A percentile compares a stretch with the other conserved stretches of the same genome.
These are phyloP conservation scores for Metschnikowia cubensis DNA, from an alignment of 805 yeast species.

Conservation along the genomic window DNA sequence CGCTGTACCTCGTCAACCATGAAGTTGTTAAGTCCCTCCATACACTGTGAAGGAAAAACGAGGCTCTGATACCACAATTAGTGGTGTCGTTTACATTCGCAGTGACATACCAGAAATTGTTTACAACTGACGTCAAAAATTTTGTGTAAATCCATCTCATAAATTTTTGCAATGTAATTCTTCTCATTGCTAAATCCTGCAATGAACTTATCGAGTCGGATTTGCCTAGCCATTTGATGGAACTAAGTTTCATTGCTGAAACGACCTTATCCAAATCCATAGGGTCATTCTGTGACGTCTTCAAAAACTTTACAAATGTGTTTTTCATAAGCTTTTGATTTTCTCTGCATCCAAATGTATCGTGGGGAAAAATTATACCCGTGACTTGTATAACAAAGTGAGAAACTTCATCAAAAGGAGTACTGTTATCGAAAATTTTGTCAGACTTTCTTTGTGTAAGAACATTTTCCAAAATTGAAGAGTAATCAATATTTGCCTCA, in stretches of 20 bases:
- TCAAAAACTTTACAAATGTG: constrained; percentile 3
- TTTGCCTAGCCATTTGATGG: constrained; percentile 55
- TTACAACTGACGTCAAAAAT: constrained; percentile 46
- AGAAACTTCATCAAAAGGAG: constrained; percentile 33
- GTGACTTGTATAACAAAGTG: constrained; percentile 41
- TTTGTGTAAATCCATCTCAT: constrained; percentile 54
- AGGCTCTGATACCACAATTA: constrained; percentile 23
- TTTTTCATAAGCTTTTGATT: constrained; percentile 28
- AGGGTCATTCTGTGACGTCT: constrained; percentile 25
- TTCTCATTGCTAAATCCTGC: constrained; percentile 41
- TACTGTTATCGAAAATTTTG: constrained; percentile 29
- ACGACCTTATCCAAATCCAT: constrained; percentile 30
- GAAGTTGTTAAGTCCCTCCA: constrained; percentile 49
- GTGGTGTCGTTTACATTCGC: constrained; percentile 26
- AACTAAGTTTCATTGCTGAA: constrained; percentile 35
- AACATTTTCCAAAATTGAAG: constrained; percentile 25
- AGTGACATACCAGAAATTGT: constrained; percentile 63
- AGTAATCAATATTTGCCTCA: constrained; percentile 21
- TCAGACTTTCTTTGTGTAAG: constrained; percentile 13
- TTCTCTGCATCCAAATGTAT: constrained; percentile 47
- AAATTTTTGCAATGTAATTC: constrained; percentile 36
- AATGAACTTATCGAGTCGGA: constrained; percentile 24
- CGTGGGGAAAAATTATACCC: constrained; percentile 48
- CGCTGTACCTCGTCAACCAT: constrained; percentile 43
- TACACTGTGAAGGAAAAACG: constrained; percentile 52